A percentile compares a stretch with the other conserved stretches of the same genome.
Conservation (phyloP, 2,329 filamentous ascomycete genomes). For the Conoideocrella luteorostrata region DNA sequence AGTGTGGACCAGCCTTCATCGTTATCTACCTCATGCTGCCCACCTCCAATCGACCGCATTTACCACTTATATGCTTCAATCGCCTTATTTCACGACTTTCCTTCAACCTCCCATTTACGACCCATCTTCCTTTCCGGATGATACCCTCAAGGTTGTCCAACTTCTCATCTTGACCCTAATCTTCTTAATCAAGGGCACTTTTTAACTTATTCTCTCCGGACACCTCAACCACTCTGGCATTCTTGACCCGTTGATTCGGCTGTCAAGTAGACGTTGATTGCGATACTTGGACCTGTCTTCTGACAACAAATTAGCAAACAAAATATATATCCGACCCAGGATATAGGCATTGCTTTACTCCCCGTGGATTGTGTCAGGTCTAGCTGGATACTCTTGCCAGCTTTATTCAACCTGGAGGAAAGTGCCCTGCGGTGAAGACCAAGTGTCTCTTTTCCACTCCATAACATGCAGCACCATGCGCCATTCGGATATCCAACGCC, state of each 20-base stretch:
- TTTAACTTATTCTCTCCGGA: not conserved
- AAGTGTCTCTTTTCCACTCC: constrained; percentile 18
- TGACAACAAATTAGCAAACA: no score
- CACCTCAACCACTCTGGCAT: not conserved
- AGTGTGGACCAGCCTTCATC: constrained; percentile 8
- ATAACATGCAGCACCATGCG: constrained; percentile 55
- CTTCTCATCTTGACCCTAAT: constrained; percentile 8
- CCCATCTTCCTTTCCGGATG: not conserved
- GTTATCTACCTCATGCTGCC: constrained; percentile 21
- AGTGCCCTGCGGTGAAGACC: constrained; percentile 15
- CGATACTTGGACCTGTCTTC: no score
- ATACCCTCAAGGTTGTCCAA: constrained; percentile 6
- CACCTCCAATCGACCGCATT: constrained; percentile 12
- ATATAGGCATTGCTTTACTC: constrained; percentile 4
- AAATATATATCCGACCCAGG: no score
- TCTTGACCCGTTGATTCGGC: constrained; percentile 47
- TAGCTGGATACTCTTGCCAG: constrained; percentile 12
- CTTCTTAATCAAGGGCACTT: constrained; percentile 7
- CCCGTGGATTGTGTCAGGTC: not conserved
- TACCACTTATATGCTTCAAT: constrained; percentile 15
- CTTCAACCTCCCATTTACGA: constrained; percentile 21
- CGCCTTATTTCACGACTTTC: constrained; percentile 31
- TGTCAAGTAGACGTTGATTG: constrained; percentile 26
- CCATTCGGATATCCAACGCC: constrained; percentile 51
- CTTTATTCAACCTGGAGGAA: constrained; percentile 17